Conservation (phyloP, 371 early-diverging fungal genomes). For the Mortierella sp. region DNA sequence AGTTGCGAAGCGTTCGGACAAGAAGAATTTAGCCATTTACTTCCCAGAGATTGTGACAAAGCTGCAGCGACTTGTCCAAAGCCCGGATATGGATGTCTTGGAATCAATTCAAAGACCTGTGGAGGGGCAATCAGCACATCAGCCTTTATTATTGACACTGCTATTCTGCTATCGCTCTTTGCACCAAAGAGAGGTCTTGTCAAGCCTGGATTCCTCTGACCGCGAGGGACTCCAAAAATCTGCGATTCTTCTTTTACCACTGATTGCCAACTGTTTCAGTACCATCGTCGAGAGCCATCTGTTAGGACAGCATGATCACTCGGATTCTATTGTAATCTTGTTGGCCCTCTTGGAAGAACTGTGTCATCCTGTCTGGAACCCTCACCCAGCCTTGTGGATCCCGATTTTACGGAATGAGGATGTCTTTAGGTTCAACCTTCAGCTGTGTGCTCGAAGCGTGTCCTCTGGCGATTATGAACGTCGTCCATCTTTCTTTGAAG, state of each 20-base stretch:
- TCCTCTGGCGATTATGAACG: conserved; percentile 35
- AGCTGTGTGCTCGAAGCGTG: conserved; percentile 35
- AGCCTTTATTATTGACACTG: conserved; percentile 36
- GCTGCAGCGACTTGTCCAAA: conserved; percentile 64
- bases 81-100: conserved; percentile 58
- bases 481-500: conserved; percentile 51
- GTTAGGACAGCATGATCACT: conserved; percentile 36
- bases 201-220: conserved; percentile 25
- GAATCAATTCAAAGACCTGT: conserved; percentile 32
- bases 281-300: conserved; percentile 28
- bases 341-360: conserved; percentile 46
- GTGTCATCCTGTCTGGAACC: conserved; percentile 54
- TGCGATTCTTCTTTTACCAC: conserved; percentile 31
- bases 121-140: conserved; percentile 20
- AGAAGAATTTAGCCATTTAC: conserved; percentile 42
- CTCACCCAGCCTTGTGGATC: conserved; percentile 52
- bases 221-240: conserved; percentile 32
- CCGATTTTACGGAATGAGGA: conserved; percentile 39
- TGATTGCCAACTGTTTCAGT: conserved; percentile 35
- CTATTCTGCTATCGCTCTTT: conserved; percentile 49
- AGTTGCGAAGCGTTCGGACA: conserved; percentile 33
- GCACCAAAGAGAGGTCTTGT: conserved; percentile 48
- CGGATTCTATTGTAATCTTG: conserved; percentile 39
- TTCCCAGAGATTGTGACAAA: conserved; percentile 59
- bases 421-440: conserved; percentile 39